Percentiles rank a stretch among this genome's conserved stretches.
Evolutionary conservation across 148 eudicot species (phyloP).

Genomic region (Simmondsia chinensis): DNA sequence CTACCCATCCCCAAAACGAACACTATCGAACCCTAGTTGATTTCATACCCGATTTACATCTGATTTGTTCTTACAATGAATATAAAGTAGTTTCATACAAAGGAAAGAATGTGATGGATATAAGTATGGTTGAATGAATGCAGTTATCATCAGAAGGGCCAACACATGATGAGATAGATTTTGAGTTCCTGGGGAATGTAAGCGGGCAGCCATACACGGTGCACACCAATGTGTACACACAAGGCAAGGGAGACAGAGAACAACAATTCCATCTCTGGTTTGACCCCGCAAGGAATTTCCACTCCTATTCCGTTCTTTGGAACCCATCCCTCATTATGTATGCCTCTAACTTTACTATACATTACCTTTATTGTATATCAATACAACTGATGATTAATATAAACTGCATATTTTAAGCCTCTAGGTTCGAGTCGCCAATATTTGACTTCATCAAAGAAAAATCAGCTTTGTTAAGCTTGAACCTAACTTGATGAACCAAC

Average conservation of each 20-base stretch:
- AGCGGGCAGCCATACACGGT: slow-evolving; percentile 44
- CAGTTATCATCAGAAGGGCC: slow-evolving; percentile 43
- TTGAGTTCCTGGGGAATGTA: slow-evolving; percentile 42
- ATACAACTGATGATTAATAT: neutral
- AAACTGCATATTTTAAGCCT: no score
- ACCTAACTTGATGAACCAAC: no score
- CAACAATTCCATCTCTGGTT: slow-evolving; percentile 54
- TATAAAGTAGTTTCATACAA: neutral
- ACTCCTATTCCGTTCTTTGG: slow-evolving; percentile 47
- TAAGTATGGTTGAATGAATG: neutral
- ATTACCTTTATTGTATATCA: no score
- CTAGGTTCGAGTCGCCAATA: no score
- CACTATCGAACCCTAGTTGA: no score
- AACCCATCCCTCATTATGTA: slow-evolving; percentile 31
- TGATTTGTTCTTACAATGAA: neutral
- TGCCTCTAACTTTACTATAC: no score
- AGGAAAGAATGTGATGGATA: neutral
- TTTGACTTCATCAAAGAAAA: no score
- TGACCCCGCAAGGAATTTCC: slow-evolving; percentile 43
- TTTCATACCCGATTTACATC: no score
- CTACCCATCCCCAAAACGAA: no score
- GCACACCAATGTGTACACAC: slow-evolving; percentile 47
- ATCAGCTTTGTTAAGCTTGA: no score
- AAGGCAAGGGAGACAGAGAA: slow-evolving; percentile 43
- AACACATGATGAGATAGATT: slow-evolving; percentile 41